A percentile compares a stretch with the other conserved stretches of the same genome.
Evolutionary conservation across 2,329 filamentous ascomycete species (phyloP).

Genomic region (Aspergillus sp.): DNA sequence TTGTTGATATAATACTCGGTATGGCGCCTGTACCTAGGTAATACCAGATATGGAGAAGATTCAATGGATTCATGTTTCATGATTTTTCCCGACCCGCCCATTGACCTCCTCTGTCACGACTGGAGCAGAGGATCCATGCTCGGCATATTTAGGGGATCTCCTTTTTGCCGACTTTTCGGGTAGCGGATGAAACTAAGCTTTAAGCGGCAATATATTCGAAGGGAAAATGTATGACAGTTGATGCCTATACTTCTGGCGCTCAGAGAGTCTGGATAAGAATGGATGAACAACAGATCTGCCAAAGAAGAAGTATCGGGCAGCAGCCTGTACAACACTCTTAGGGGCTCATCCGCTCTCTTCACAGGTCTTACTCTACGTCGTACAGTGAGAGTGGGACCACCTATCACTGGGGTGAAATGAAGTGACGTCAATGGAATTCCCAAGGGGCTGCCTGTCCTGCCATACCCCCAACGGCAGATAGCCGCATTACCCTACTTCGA

Average conservation of each 20-base stretch:
- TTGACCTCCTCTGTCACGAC: not conserved
- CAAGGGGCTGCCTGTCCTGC: not conserved
- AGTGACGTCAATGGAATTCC: slow-evolving; percentile 14
- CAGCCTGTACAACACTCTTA: too few relatives aligned
- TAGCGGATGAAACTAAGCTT: not conserved
- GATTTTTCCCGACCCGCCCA: not conserved
- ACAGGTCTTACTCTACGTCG: not conserved
- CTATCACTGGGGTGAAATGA: not conserved
- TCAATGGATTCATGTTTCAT: not conserved
- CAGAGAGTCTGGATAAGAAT: too few relatives aligned
- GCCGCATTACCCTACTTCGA: not conserved
- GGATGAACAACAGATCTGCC: too few relatives aligned
- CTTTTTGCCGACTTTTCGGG: slow-evolving; percentile 8
- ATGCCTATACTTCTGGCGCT: too few relatives aligned
- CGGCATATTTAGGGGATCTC: not conserved
- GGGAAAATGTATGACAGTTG: too few relatives aligned
- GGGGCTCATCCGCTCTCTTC: too few relatives aligned
- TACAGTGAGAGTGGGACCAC: not conserved
- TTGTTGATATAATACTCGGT: not conserved
- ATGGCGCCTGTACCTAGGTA: not conserved
- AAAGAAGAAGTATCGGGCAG: too few relatives aligned
- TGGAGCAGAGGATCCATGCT: not conserved
- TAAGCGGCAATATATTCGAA: not conserved
- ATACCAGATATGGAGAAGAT: not conserved
- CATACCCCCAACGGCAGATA: not conserved